These are phyloP conservation scores for Tothia fuscella DNA, from an alignment of 2,329 filamentous ascomycete species.

Conservation along the genomic window DNA sequence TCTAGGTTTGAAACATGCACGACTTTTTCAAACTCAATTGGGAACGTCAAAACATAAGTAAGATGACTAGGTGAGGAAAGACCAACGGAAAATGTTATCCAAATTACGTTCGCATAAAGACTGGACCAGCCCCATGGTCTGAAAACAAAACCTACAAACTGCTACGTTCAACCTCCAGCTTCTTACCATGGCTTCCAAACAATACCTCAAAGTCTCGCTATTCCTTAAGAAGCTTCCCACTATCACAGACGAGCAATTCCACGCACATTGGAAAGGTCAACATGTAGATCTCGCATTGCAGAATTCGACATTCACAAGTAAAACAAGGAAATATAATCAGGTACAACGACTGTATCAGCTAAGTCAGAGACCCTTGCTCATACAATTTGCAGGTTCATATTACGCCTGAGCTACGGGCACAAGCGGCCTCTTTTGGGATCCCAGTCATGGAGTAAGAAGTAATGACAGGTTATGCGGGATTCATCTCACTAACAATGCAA, in stretches of 20 bases:
- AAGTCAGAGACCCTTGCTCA: too few species aligned
- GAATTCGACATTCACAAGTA: conserved; percentile 16
- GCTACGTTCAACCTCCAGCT: background rate
- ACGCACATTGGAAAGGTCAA: conserved; percentile 20
- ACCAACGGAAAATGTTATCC: too few species aligned
- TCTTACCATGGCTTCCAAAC: conserved; percentile 3
- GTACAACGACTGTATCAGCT: conserved; percentile 5
- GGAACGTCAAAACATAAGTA: too few species aligned
- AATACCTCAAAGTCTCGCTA: conserved; percentile 17
- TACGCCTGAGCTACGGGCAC: conserved; percentile 12
- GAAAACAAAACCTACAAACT: too few species aligned
- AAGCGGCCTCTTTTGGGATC: conserved; percentile 13
- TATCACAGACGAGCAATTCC: conserved; percentile 21
- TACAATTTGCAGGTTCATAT: conserved; percentile 13
- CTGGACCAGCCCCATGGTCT: too few species aligned
- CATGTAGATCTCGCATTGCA: conserved; percentile 17
- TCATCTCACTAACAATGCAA: too few species aligned
- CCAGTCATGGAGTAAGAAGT: conserved; percentile 15
- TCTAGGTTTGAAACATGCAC: too few species aligned
- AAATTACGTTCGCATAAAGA: too few species aligned
- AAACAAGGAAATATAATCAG: conserved; percentile 16
- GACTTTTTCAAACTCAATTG: too few species aligned
- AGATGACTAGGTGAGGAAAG: too few species aligned
- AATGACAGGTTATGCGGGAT: too few species aligned
- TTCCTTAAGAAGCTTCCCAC: conserved; percentile 20